Conservation (phyloP, 73 alveolate genomes). For the Paramecium sexaurelia region DNA sequence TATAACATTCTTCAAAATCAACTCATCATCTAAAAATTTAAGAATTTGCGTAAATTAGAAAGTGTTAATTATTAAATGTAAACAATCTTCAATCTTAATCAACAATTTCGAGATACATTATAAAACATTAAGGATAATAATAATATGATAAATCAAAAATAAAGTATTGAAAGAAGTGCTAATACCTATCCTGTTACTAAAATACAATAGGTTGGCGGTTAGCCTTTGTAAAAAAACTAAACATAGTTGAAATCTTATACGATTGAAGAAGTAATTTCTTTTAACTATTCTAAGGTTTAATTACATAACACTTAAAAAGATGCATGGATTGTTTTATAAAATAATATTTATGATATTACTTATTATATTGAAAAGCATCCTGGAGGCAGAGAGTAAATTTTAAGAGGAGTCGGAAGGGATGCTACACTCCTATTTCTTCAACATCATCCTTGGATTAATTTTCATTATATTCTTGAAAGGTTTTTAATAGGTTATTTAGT, state of each 20-base stretch:
- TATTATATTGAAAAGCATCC: conserved; percentile 87
- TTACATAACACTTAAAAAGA: conserved; percentile 76
- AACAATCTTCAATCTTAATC: background rate
- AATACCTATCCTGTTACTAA: background rate
- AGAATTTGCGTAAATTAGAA: background rate
- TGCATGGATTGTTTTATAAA: conserved; percentile 86
- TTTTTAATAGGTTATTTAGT: conserved; percentile 76
- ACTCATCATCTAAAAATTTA: background rate
- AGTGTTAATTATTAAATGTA: background rate
- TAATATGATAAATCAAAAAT: background rate
- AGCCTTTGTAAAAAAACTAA: background rate
- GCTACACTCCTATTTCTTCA: conserved; percentile 82
- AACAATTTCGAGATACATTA: background rate
- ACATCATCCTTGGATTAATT: conserved; percentile 93
- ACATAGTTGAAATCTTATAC: background rate
- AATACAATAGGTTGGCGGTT: background rate
- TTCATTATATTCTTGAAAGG: conserved; percentile 75
- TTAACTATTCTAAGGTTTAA: conserved; percentile 72
- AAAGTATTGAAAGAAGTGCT: conserved; percentile 14
- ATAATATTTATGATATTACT: conserved; percentile 87
- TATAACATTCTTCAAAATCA: background rate
- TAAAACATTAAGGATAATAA: background rate
- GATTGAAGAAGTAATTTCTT: background rate
- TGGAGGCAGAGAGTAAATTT: conserved; percentile 87
- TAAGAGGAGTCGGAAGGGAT: conserved; percentile 90